phyloP scores from a whole-genome alignment of 2,329 filamentous ascomycete species.

The Samsoniella hepiali region DNA sequence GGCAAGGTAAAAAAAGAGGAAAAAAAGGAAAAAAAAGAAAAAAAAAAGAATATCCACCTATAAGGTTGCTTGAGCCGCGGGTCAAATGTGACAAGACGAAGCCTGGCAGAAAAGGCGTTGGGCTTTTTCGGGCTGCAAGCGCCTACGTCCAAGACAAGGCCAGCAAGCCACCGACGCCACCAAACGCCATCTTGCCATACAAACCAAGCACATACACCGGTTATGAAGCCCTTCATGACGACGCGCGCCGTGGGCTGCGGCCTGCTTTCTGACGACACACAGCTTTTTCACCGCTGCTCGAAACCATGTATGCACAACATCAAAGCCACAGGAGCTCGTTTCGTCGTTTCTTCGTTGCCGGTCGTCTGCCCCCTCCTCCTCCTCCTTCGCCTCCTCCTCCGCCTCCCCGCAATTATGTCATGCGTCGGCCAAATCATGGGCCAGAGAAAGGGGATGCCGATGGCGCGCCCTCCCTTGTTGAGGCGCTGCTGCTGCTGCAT shows the following conservation, averaged over 20 bases:
- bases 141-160: not conserved
- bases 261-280: not conserved
- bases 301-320: constrained; percentile 8
- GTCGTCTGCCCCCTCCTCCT: too few relatives aligned
- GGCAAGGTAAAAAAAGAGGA: not conserved
- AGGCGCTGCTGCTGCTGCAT: not conserved
- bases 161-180: not conserved
- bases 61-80: not conserved
- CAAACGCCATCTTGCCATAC: not conserved
- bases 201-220: not conserved
- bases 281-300: not conserved
- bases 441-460: not conserved
- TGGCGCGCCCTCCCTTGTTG: not conserved
- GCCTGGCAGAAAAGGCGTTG: not conserved
- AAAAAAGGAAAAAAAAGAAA: not conserved
- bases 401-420: constrained; percentile 10
- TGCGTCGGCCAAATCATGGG: not conserved
- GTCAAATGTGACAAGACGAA: not conserved
- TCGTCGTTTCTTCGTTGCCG: not conserved
- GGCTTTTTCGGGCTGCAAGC: constrained; percentile 4
- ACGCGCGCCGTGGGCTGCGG: not conserved
- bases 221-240: not conserved
- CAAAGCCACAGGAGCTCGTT: not conserved
- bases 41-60: not conserved
- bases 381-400: not conserved